Conservation (phyloP, 83 land plant species). For the Picea abies region DNA sequence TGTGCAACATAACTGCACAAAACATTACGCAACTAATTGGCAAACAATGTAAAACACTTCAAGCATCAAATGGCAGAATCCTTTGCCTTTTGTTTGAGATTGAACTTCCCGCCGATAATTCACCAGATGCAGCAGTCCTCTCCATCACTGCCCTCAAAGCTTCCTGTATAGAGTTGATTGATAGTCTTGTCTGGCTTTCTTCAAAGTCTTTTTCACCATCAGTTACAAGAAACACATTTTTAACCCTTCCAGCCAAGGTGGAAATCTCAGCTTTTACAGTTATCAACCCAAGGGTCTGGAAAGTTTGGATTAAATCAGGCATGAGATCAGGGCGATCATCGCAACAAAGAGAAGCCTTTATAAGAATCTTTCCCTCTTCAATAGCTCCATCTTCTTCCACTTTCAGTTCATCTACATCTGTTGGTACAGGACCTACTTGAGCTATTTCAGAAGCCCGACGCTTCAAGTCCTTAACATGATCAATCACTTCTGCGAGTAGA, state of each 20-base stretch:
- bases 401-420: conserved; percentile 60
- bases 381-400: conserved; percentile 41
- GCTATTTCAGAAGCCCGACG: conserved; percentile 45
- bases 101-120: conserved; percentile 19
- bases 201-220: conserved; percentile 13
- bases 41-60: not conserved
- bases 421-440: conserved; percentile 50
- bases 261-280: conserved; percentile 68
- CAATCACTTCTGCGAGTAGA: conserved; percentile 75
- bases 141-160: conserved; percentile 66
- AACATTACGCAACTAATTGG: not conserved
- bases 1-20: not conserved
- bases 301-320: conserved; percentile 56
- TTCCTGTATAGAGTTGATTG: conserved; percentile 32
- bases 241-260: conserved; percentile 69
- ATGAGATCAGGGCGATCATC: conserved; percentile 72
- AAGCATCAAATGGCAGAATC: conserved; percentile 28
- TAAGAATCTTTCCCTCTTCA: conserved; percentile 20
- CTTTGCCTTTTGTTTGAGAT: conserved; percentile 51
- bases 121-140: conserved; percentile 36
- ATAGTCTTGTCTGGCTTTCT: not conserved
- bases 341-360: conserved; percentile 72
- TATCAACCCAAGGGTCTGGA: conserved; percentile 46
- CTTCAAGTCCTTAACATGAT: conserved; percentile 61
- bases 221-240: conserved; percentile 43